Base-by-base conservation (phyloP, 805 yeast species). In the Saturnispora mendoncae region DNA sequence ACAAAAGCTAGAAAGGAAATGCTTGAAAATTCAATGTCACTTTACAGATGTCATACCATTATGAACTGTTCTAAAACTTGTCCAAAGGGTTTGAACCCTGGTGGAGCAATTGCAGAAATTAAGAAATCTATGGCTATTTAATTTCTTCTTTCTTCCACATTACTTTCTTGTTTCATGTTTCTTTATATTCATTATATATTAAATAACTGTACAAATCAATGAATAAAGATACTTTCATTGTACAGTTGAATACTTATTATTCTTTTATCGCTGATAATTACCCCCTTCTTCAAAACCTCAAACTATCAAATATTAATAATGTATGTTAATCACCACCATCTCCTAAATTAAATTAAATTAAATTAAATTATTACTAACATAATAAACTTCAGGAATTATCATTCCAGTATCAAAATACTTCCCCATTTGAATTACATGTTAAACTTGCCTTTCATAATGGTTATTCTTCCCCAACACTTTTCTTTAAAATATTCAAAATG, bases 11-110 rank as follows among this genome's bases (percentile, higher is more conserved):
- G 98, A 74, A 84, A 78, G 62, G 84, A 78, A 58, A 80, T 83
- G 85, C 74, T 92, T 59, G 90, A 92, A 67, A 92, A 92, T 76
- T 79, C 95, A 44, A 92, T 92, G 97, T 82, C 95, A 43, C 69
- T 92, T 57, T 92, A 92, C 78, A 82, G 98, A 74, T 92, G 98
- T 68, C 98, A 90, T 72, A 92, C 98, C 46, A 92, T 92, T 61
- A 84, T 92, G 96, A 92, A 92, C 78, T 92, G 98, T 78, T 76
- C 98, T 40, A 81, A 77, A 62, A 92, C 98, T 44, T 92, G 98
- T 73, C 98, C 98, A 83, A 92, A 80, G 53, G 97, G 96, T 50
- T 76, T 92, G 71, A 92, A 92, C 69, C 98, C 98, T 36, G 98
- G 97, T 69, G 72, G 63, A 56, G 97, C 98, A 45, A 92, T 92